A percentile compares a stretch with the other conserved stretches of the same genome.
Evolutionary conservation across 345 rosid genomes (phyloP).

Genomic region (Lepidium aucheri): DNA sequence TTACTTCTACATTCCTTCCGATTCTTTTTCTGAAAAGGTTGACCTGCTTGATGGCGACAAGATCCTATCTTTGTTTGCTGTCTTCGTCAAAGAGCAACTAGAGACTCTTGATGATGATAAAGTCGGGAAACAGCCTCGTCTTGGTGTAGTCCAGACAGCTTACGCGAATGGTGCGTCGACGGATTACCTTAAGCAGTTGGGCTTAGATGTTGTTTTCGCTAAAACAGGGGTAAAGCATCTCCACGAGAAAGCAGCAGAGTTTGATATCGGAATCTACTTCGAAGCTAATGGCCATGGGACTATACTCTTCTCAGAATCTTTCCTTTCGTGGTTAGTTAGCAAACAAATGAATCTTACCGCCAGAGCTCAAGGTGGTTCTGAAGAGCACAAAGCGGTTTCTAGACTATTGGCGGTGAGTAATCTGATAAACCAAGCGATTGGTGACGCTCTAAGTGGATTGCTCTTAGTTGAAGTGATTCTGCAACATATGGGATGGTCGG

Average conservation of each 20-base stretch:
- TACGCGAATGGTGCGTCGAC: slow-evolving; percentile 96
- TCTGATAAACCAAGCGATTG: slow-evolving; percentile 90
- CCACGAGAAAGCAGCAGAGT: slow-evolving; percentile 71
- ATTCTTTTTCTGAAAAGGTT: slow-evolving; percentile 24
- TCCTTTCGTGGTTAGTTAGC: slow-evolving; percentile 45
- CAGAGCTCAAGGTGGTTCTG: slow-evolving; percentile 59
- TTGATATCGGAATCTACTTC: slow-evolving; percentile 88
- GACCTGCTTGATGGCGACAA: slow-evolving; percentile 90
- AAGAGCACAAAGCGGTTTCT: slow-evolving; percentile 60
- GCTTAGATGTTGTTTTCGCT: slow-evolving; percentile 58
- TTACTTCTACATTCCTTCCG: slow-evolving; percentile 46
- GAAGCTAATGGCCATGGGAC: slow-evolving; percentile 99
- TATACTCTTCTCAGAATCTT: slow-evolving; percentile 62
- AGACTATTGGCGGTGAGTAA: slow-evolving; percentile 76
- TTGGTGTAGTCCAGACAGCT: slow-evolving; percentile 90
- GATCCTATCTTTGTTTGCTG: slow-evolving; percentile 76
- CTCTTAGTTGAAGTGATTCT: slow-evolving; percentile 87
- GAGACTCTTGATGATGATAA: slow-evolving; percentile 31
- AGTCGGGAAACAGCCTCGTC: slow-evolving; percentile 34
- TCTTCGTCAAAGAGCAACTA: slow-evolving; percentile 74
- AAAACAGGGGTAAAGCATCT: slow-evolving; percentile 90
- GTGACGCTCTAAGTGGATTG: slow-evolving; percentile 87
- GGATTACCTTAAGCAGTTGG: slow-evolving; percentile 55
- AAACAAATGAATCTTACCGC: slow-evolving; percentile 34
- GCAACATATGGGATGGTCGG: slow-evolving; percentile 72